Base-by-base conservation (phyloP, 192 early-diverging fungal species). In the Rhizoclosmatium sp. region DNA sequence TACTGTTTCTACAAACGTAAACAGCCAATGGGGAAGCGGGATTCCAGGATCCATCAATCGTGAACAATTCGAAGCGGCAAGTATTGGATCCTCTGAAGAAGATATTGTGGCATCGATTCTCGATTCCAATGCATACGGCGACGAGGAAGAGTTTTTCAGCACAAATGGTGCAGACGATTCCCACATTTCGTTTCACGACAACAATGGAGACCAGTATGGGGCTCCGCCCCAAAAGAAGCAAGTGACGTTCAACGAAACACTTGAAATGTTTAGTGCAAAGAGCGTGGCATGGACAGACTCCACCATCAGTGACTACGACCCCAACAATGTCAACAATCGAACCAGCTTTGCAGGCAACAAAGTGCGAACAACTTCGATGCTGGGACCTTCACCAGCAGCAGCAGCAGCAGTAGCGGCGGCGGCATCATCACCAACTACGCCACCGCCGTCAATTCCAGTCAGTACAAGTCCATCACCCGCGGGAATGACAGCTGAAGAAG, bases 1-100 rank as follows among this genome's bases (percentile, higher is more conserved):
- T 54, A 54, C 51, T 12, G 51, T 16, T 54, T 54, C 51, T 12
- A 16, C 5, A 7, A 54, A 12, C 16, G 5, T 16, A 54, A 62
- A 62, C 60, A 40, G 23, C 23, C 60, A 62, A 62, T 62, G 60
- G 60, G 60, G 60, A 19, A 62, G 60, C 23, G 60, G 60, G 39
- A 62, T 62, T 40, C 60, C 60, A 31, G 60, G 60, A 31, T 54
- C 51, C 16, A 31, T 56, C 54, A 56, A 14, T n/a, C 54, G 54
- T 56, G 54, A 56, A 56, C 54, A 9, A n/a, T 56, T 9, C 19
- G 9, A n/a, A n/a, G 54, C 54, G 19, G 54, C 54, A 56, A 56
- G 31, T 31, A 31, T 31, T 31, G 31, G 31, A 31, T 31, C 31
- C 31, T 31, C 31, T 31, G 31, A 31, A 62, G 60, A 62, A 62